Percentiles rank a stretch among this genome's conserved stretches.
Conservation (phyloP, 805 yeast species). For the Kuraishia ogatae region DNA sequence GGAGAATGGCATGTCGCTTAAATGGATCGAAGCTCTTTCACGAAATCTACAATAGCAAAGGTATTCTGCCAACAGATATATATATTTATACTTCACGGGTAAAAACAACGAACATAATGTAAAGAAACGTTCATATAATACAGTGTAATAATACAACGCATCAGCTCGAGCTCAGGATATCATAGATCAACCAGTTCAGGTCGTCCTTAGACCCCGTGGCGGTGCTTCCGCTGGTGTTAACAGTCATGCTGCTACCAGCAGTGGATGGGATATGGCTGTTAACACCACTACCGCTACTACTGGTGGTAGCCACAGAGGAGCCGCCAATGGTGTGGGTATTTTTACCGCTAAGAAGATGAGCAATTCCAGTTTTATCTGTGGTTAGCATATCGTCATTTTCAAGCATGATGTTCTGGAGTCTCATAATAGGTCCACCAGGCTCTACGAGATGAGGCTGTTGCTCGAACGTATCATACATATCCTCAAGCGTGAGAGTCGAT, state of each 20-base stretch:
- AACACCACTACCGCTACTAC: background rate
- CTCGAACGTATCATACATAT: conserved; percentile 53
- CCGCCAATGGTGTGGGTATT: too few relatives aligned
- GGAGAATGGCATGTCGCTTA: background rate
- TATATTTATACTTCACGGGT: too few relatives aligned
- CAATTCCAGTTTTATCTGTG: conserved; percentile 14
- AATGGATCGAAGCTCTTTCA: background rate
- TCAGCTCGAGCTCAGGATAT: conserved; percentile 28
- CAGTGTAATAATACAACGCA: background rate
- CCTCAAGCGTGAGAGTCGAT: conserved; percentile 52
- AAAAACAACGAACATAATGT: too few relatives aligned
- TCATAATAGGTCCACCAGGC: conserved; percentile 51
- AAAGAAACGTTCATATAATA: too few relatives aligned
- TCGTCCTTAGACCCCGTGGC: conserved; percentile 54
- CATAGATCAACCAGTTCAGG: conserved; percentile 63
- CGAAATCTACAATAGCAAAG: too few relatives aligned
- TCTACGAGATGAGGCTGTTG: conserved; percentile 62
- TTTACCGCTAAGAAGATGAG: conserved; percentile 15
- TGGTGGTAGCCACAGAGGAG: too few relatives aligned
- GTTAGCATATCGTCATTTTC: conserved; percentile 45
- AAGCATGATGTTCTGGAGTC: conserved; percentile 39
- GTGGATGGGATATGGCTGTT: too few relatives aligned
- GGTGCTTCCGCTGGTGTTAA: background rate
- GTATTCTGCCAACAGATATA: too few relatives aligned
- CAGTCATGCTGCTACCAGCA: background rate